These are phyloP conservation scores for Russula ochroleuca DNA, from an alignment of 768 basidiomycete species.

Conservation along the genomic window DNA sequence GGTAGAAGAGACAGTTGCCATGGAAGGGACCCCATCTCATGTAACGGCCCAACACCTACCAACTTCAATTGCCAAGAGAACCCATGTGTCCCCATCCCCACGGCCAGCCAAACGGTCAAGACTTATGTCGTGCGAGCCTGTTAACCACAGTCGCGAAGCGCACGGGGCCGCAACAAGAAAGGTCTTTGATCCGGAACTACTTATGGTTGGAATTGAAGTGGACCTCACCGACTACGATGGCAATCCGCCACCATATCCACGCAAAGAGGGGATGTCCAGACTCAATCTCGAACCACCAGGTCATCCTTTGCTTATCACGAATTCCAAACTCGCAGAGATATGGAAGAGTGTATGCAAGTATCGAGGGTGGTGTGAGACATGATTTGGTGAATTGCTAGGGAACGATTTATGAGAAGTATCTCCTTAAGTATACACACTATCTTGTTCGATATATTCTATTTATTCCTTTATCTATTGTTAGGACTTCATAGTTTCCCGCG, in stretches of 20 bases:
- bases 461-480: constrained; percentile 25
- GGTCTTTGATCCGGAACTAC: constrained; percentile 13
- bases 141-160: neutral
- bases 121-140: constrained; percentile 6
- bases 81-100: neutral
- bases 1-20: constrained; percentile 2
- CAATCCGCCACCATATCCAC: constrained; percentile 11
- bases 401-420: neutral
- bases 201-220: constrained; percentile 8
- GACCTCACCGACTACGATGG: constrained; percentile 15
- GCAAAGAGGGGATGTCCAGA: constrained; percentile 1
- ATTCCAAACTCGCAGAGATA: constrained; percentile 18
- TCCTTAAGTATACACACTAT: constrained; percentile 1
- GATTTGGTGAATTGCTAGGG: neutral
- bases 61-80: constrained; percentile 2
- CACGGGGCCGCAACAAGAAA: neutral
- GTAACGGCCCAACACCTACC: neutral
- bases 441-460: constrained; percentile 1
- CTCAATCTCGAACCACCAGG: neutral
- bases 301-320: constrained; percentile 11
- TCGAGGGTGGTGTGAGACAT: constrained; percentile 14
- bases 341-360: constrained; percentile 17
- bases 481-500: constrained; percentile 46
- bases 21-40: neutral
- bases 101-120: constrained; percentile 5